Evolutionary conservation across 176 grass and related monocot species (phyloP), one percentile per base, ranked within the genome.

Genomic region (Bromus sterilis): DNA sequence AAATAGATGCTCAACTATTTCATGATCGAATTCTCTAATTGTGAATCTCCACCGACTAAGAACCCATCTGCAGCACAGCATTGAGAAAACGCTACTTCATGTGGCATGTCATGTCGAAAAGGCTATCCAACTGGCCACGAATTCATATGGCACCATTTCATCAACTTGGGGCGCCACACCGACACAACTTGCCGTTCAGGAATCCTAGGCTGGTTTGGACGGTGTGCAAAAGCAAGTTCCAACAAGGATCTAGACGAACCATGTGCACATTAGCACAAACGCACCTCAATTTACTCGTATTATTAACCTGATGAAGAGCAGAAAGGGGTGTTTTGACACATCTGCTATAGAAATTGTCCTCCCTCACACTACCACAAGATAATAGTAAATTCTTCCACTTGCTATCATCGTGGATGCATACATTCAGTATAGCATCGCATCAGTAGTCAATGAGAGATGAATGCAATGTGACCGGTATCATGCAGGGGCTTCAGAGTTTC

Each of bases 401-500:
- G 6, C 44, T 57, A 57, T 79, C 4, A n/a, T 10, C 44, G n/a
- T 20, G 31, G 36, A 65, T 2, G 33, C 11, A 11, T 57, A 33
- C 32, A 7, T 68, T 75, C 35, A 44, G 0, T 59, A 32, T 74
- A 86, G 59, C 32, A 64, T 24, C 13, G 20, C 69, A 77, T 18
- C n/a, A 24, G 34, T n/a, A 37, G 28, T 72, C 23, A 32, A 56
- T 18, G 41, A 26, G 69, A 34, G 84, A 49, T 4, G 7, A 57
- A 74, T n/a, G 72, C 36, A 79, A 6, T 61, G 36, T 11, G 2
- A 16, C 40, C 8, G 0, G 66, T 41, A 29, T 39, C 20, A 70
- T 71, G 66, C 55, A 82, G 18, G 49, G 79, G 66, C 41, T 77
- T 78, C 26, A 32, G 49, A 79, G n/a, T 78, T 91, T 94, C 83